phyloP scores from a whole-genome alignment of 2,329 filamentous ascomycete genomes.

The Aureobasidium mangrovei region DNA sequence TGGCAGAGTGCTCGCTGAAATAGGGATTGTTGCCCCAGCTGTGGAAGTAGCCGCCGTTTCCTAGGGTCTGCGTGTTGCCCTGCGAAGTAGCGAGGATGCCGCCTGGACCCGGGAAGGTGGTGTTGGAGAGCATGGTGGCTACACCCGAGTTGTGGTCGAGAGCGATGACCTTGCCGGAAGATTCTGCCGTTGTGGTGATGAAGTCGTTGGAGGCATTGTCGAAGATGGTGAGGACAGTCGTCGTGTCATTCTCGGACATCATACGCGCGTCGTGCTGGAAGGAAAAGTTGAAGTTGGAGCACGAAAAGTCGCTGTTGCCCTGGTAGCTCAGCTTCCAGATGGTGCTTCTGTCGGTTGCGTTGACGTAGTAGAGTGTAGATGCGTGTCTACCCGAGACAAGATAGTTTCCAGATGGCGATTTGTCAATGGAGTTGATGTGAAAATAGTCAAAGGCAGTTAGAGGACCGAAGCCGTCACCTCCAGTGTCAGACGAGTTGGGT shows the following conservation, averaged over 20 bases:
- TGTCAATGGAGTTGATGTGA: conserved; percentile 48
- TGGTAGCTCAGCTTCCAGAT: conserved; percentile 39
- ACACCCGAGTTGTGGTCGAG: conserved; percentile 18
- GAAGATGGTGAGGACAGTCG: conserved; percentile 43
- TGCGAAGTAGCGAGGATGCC: conserved; percentile 39
- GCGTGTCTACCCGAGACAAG: conserved; percentile 44
- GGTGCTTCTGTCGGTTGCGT: conserved; percentile 36
- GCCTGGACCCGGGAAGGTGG: conserved; percentile 15
- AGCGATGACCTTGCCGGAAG: conserved; percentile 21
- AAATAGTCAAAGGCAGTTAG: conserved; percentile 42
- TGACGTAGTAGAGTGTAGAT: conserved; percentile 39
- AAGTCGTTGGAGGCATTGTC: conserved; percentile 38
- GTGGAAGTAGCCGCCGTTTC: conserved; percentile 44
- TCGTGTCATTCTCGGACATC: conserved; percentile 30
- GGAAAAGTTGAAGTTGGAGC: conserved; percentile 28
- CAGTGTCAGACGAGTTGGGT: conserved; percentile 26
- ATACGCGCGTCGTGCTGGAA: conserved; percentile 45
- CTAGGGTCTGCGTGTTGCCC: conserved; percentile 43
- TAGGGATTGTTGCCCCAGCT: conserved; percentile 41
- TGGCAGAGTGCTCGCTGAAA: conserved; percentile 31
- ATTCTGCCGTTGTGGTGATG: conserved; percentile 16
- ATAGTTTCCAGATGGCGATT: conserved; percentile 39
- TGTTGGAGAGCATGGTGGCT: conserved; percentile 18
- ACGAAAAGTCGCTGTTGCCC: conserved; percentile 16
- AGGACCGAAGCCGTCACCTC: conserved; percentile 36